Conservation (phyloP, 352 stramenopile genomes). For the Phytophthora constricta region DNA sequence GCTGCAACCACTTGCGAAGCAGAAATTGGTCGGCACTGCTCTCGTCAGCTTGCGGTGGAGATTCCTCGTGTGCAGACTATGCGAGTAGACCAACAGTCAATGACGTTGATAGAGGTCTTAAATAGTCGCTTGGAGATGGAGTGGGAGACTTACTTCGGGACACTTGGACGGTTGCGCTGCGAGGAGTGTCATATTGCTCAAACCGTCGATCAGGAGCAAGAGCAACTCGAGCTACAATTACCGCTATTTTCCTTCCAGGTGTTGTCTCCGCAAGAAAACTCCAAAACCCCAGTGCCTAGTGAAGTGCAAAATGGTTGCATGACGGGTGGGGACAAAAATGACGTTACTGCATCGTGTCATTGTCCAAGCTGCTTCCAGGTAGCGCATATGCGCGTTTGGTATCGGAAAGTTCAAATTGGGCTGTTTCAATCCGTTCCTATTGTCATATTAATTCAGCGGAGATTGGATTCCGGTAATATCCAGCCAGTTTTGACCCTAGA, state of each 20-base stretch:
- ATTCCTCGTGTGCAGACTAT: constrained; percentile 34
- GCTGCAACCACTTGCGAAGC: constrained; percentile 31
- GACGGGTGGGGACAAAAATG: background rate
- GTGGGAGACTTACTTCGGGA: constrained; percentile 65
- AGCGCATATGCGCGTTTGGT: constrained; percentile 18
- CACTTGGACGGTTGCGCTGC: constrained; percentile 36
- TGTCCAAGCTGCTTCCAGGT: constrained; percentile 32
- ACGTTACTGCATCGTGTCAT: constrained; percentile 16
- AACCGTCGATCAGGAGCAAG: constrained; percentile 12
- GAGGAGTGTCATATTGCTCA: constrained; percentile 27
- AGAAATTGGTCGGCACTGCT: constrained; percentile 60
- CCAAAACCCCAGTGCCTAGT: background rate
- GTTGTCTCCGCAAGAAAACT: constrained; percentile 4
- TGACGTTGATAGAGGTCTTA: constrained; percentile 30
- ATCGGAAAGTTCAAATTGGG: constrained; percentile 9
- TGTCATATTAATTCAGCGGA: constrained; percentile 20
- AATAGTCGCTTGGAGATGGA: constrained; percentile 56
- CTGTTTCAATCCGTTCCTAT: constrained; percentile 43
- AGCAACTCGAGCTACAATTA: constrained; percentile 37
- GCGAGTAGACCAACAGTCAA: constrained; percentile 3
- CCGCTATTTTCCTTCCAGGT: constrained; percentile 46
- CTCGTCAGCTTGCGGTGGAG: constrained; percentile 51
- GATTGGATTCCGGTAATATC: background rate
- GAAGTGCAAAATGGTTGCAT: constrained; percentile 21
- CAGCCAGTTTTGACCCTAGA: constrained; percentile 21